These are phyloP conservation scores for Arctium minus DNA, from an alignment of 129 eudicot genomes.

Conservation along the genomic window DNA sequence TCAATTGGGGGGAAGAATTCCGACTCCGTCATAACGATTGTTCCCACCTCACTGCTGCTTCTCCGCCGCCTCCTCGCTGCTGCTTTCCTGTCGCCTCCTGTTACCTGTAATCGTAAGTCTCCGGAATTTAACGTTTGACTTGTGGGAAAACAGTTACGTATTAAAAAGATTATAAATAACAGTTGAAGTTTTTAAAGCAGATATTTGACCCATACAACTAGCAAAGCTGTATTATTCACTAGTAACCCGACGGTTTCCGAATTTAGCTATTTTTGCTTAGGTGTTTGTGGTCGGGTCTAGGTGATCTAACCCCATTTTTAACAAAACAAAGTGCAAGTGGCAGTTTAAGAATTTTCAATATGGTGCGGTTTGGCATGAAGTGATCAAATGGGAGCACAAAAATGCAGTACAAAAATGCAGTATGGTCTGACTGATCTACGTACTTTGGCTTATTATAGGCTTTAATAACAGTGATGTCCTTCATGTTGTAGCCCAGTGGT, in stretches of 20 bases:
- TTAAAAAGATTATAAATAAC: neutral
- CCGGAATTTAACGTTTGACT: neutral
- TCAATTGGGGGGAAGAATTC: conserved; percentile 65
- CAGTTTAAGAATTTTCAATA: neutral
- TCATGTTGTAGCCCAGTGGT: neutral
- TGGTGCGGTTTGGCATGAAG: neutral
- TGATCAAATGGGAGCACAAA: neutral
- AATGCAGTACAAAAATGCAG: neutral
- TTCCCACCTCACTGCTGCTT: neutral
- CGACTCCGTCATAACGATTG: conserved; percentile 22
- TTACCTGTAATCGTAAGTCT: neutral
- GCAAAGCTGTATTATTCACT: neutral
- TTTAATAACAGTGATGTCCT: neutral
- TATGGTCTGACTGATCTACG: neutral
- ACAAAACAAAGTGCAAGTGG: neutral
- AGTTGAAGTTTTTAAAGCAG: neutral
- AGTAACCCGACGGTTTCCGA: neutral
- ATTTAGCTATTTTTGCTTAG: neutral
- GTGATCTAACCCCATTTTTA: neutral
- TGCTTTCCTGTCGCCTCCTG: neutral
- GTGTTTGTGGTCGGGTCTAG: neutral
- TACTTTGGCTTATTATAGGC: neutral
- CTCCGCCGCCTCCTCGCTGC: neutral
- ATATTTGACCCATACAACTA: neutral
- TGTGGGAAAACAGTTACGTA: neutral